phyloP scores from a whole-genome alignment of 306 rosid genomes.

The Quercus rubra region DNA sequence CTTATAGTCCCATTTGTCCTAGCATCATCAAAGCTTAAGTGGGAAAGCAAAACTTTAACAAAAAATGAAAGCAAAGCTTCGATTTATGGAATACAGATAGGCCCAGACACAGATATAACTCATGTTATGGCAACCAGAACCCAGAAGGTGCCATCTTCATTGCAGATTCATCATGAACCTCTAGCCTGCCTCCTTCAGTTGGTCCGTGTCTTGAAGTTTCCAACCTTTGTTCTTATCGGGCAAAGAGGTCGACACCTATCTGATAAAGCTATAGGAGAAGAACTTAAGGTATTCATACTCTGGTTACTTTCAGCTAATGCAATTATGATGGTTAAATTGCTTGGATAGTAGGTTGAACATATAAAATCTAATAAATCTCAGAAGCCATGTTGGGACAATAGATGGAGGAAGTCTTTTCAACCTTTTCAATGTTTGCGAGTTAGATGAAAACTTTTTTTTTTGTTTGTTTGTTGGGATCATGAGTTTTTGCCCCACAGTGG shows the following conservation, averaged over 20 bases:
- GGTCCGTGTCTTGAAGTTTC: slow-evolving; percentile 48
- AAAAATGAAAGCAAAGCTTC: slow-evolving; percentile 25
- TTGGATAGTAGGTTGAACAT: background rate
- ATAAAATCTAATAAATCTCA: background rate
- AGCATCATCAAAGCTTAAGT: slow-evolving; percentile 56
- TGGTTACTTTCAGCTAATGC: slow-evolving; percentile 6
- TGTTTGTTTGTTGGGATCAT: no score
- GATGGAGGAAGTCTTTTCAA: background rate
- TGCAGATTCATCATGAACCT: slow-evolving; percentile 58
- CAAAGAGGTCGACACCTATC: slow-evolving; percentile 32
- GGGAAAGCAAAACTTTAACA: slow-evolving; percentile 36
- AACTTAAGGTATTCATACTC: slow-evolving; percentile 44
- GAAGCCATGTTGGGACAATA: background rate
- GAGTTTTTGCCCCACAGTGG: no score
- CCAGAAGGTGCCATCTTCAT: slow-evolving; percentile 43
- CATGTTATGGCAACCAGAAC: slow-evolving; percentile 39
- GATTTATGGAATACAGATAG: slow-evolving; percentile 47
- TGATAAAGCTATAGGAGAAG: slow-evolving; percentile 39
- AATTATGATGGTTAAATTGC: background rate
- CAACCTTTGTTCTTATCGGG: slow-evolving; percentile 60
- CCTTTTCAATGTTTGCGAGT: background rate
- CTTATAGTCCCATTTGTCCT: slow-evolving; percentile 58
- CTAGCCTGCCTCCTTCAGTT: slow-evolving; percentile 72
- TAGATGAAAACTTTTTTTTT: no score
- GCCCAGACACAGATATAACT: slow-evolving; percentile 51